A percentile compares a stretch with the other conserved stretches of the same genome.
Conservation (phyloP, 495 filamentous ascomycete species). For the Penicillium diatomitis region DNA sequence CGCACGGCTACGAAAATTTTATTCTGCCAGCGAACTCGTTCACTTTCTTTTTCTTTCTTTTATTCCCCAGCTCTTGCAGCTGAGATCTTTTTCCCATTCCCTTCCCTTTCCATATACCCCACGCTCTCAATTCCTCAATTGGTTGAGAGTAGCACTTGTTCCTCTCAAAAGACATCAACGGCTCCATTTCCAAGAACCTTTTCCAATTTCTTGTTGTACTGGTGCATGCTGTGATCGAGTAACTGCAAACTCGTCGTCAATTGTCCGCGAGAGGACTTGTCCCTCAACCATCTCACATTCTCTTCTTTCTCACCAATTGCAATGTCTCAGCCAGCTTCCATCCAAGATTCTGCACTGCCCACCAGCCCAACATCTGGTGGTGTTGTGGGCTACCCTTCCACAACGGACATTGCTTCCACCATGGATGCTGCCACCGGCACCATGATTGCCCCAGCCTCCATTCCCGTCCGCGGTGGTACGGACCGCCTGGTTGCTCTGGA, state of each 20-base stretch:
- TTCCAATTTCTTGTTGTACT: constrained; percentile 8
- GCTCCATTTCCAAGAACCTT: background rate
- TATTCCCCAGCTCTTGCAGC: constrained; percentile 20
- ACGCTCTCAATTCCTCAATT: background rate
- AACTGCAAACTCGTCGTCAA: constrained; percentile 20
- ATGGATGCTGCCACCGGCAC: constrained; percentile 27
- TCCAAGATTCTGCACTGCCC: constrained; percentile 26
- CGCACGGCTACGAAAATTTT: constrained; percentile 16
- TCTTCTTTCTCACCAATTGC: constrained; percentile 17
- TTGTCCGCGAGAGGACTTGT: constrained; percentile 39
- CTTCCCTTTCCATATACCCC: background rate
- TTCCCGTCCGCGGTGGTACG: constrained; percentile 33
- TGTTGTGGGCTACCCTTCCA: constrained; percentile 27
- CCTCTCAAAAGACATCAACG: background rate
- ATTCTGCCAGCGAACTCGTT: constrained; percentile 11
- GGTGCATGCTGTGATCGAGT: constrained; percentile 41
- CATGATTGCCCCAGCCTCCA: constrained; percentile 43
- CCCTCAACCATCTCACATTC: constrained; percentile 13
- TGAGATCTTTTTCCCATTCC: constrained; percentile 6
- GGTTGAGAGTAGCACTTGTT: background rate
- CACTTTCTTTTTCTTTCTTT: constrained; percentile 8
- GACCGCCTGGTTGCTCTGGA: constrained; percentile 69
- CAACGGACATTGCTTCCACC: constrained; percentile 23
- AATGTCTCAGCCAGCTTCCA: constrained; percentile 23
- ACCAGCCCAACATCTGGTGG: constrained; percentile 30